These are phyloP conservation scores for Candida railenensis DNA, from an alignment of 805 yeast species.

Conservation along the genomic window DNA sequence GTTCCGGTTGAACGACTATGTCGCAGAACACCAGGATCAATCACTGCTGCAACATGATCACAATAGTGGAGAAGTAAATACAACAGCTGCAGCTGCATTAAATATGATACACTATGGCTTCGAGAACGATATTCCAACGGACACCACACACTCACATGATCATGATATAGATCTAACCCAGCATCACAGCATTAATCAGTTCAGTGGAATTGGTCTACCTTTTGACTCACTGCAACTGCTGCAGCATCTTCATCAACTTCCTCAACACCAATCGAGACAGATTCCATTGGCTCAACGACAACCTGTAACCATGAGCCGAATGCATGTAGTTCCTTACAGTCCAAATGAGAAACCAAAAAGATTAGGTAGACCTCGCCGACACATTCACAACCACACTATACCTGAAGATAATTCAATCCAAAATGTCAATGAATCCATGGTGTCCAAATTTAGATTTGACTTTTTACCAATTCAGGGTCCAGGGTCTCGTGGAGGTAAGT, in stretches of 20 bases:
- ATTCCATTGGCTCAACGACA: background rate
- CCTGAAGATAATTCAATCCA: slow-evolving; percentile 16
- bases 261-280: background rate
- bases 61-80: slow-evolving; percentile 5
- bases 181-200: background rate
- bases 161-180: background rate
- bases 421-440: slow-evolving; percentile 28
- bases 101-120: slow-evolving; percentile 20
- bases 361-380: slow-evolving; percentile 36
- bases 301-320: background rate
- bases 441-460: slow-evolving; percentile 35
- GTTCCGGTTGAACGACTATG: slow-evolving; percentile 16
- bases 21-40: slow-evolving; percentile 5
- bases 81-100: slow-evolving; percentile 18
- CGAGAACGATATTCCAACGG: slow-evolving; percentile 3
- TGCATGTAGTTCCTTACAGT: slow-evolving; percentile 26
- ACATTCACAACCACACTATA: slow-evolving; percentile 16
- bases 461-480: slow-evolving; percentile 35
- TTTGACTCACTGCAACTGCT: background rate
- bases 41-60: slow-evolving; percentile 1
- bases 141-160: background rate
- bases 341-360: slow-evolving; percentile 32
- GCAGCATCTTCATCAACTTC: background rate
- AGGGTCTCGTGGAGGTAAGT: slow-evolving; percentile 39
- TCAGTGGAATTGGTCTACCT: background rate